These are phyloP conservation scores for Alternaria postmessia DNA, from an alignment of 2,329 filamentous ascomycete species.

Conservation along the genomic window DNA sequence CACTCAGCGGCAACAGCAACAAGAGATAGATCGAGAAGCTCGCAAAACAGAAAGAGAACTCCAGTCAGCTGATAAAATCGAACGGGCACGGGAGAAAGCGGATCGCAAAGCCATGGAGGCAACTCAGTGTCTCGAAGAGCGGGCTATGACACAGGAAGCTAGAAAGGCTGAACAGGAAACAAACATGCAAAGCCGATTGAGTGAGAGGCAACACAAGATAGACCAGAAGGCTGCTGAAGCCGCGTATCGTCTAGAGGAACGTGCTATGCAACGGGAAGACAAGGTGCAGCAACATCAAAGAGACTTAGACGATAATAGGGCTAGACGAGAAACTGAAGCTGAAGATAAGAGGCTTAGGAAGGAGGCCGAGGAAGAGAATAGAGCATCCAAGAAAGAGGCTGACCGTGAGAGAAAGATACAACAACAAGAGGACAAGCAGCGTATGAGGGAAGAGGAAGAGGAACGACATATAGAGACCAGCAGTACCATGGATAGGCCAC, in stretches of 20 bases:
- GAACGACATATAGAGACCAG: background rate
- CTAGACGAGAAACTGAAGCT: background rate
- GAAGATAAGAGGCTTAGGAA: background rate
- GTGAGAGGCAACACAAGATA: background rate
- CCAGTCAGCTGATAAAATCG: background rate
- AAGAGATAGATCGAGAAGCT: constrained; percentile 1
- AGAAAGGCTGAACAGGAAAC: background rate
- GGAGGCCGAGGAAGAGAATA: background rate
- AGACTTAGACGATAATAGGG: background rate
- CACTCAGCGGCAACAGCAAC: background rate
- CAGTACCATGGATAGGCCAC: background rate
- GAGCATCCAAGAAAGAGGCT: background rate
- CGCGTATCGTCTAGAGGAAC: background rate
- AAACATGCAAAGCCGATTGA: background rate
- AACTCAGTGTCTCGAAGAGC: background rate
- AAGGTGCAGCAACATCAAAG: background rate
- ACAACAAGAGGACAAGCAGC: background rate
- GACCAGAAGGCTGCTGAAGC: background rate
- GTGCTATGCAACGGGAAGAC: background rate
- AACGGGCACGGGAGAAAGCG: background rate
- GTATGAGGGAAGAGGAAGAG: background rate
- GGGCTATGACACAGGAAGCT: background rate
- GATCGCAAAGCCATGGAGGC: background rate
- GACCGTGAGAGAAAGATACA: background rate
- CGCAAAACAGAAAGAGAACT: background rate